Conservation (phyloP, 2,329 filamentous ascomycete genomes). For the Aspergillus novofumigatus region DNA sequence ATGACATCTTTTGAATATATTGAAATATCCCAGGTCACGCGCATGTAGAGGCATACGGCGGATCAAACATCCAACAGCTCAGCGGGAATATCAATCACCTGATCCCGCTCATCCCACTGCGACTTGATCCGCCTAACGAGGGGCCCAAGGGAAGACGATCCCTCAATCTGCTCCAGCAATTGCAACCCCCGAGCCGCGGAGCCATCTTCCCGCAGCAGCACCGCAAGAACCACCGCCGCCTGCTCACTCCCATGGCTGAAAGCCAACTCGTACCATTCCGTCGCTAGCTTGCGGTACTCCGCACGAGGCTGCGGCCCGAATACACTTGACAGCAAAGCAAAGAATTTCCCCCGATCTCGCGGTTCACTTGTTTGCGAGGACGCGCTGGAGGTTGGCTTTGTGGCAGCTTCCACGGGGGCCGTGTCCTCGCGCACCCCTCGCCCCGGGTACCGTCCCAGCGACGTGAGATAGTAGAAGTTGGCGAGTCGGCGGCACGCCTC, state of each 20-base stretch:
- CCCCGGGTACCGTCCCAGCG: constrained; percentile 20
- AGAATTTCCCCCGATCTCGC: not conserved
- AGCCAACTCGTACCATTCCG: constrained; percentile 34
- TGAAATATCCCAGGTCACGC: not conserved
- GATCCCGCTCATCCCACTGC: constrained; percentile 21
- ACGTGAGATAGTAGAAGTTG: constrained; percentile 35
- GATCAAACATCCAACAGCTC: constrained; percentile 21
- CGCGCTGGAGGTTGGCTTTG: not conserved
- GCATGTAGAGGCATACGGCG: not conserved
- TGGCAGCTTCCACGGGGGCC: not conserved
- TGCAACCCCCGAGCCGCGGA: constrained; percentile 8
- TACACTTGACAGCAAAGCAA: constrained; percentile 10
- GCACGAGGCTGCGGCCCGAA: constrained; percentile 13
- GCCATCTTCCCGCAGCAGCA: constrained; percentile 28
- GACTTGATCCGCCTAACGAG: constrained; percentile 12
- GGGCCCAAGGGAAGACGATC: constrained; percentile 7
- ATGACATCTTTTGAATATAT: not conserved
- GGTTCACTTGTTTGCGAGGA: not conserved
- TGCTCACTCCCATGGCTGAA: constrained; percentile 12
- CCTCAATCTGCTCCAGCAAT: constrained; percentile 13
- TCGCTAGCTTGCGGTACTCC: constrained; percentile 26
- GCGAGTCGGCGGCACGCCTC: constrained; percentile 31
- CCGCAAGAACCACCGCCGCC: constrained; percentile 25
- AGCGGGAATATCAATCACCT: constrained; percentile 12
- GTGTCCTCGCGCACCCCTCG: constrained; percentile 13